A percentile compares a stretch with the other conserved stretches of the same genome.
phyloP scores from a whole-genome alignment of 441 rosid genomes.

The Euphorbia celastroides region DNA sequence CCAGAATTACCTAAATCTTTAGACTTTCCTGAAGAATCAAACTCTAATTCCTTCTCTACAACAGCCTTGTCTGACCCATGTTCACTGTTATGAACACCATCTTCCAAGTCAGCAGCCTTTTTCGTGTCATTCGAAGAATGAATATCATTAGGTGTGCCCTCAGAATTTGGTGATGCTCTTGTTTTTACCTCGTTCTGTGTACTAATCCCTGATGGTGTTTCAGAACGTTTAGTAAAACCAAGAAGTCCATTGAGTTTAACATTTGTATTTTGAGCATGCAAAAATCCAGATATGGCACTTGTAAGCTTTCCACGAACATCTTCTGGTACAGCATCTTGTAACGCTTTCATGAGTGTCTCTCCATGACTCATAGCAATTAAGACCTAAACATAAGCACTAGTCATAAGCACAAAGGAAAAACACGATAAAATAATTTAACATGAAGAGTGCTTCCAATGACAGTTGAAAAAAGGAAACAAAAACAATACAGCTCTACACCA shows the following conservation, averaged over 20 bases:
- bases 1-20: constrained; percentile 35
- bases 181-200: constrained; percentile 39
- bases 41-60: constrained; percentile 31
- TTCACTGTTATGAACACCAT: constrained; percentile 30
- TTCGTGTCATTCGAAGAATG: constrained; percentile 37
- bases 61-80: constrained; percentile 32
- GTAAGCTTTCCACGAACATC: constrained; percentile 89
- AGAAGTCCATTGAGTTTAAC: constrained; percentile 47
- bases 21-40: constrained; percentile 32
- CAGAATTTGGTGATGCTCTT: constrained; percentile 30
- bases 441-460: neutral
- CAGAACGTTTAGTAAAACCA: constrained; percentile 35
- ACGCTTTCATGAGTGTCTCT: constrained; percentile 73
- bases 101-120: constrained; percentile 34
- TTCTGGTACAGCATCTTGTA: constrained; percentile 92
- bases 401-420: constrained; percentile 9
- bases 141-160: constrained; percentile 32
- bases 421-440: neutral
- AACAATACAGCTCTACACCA: neutral
- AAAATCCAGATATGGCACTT: constrained; percentile 53
- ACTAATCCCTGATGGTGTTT: constrained; percentile 28
- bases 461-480: neutral
- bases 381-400: constrained; percentile 51
- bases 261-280: constrained; percentile 48
- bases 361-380: constrained; percentile 85